Conservation (phyloP, 768 basidiomycete genomes). For the Termitomyces bulborhizus region DNA sequence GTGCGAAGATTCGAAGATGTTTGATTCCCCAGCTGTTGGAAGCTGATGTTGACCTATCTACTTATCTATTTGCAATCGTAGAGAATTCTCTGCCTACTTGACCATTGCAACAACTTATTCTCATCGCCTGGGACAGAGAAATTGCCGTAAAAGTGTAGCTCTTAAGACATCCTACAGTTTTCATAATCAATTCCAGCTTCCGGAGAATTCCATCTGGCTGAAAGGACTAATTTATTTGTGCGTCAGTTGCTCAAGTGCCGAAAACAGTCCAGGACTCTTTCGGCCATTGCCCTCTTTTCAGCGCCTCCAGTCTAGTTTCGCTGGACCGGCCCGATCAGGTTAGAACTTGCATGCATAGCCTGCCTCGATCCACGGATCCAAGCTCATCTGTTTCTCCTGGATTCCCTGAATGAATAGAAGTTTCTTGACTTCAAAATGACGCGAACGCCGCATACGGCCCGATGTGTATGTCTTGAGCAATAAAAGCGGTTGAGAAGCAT, state of each 20-base stretch:
- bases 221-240: too few relatives aligned
- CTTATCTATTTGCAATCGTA: too few relatives aligned
- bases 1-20: conserved; percentile 46
- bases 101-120: too few relatives aligned
- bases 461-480: too few relatives aligned
- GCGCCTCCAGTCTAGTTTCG: not conserved
- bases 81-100: too few relatives aligned
- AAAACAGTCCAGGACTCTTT: too few relatives aligned
- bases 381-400: not conserved
- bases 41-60: not conserved
- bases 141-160: too few relatives aligned
- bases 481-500: not conserved
- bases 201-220: too few relatives aligned
- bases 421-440: not conserved
- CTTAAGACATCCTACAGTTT: too few relatives aligned
- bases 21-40: conserved; percentile 17
- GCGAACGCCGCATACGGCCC: not conserved
- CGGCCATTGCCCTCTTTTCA: not conserved
- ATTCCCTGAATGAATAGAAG: not conserved
- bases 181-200: too few relatives aligned
- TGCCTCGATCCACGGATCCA: not conserved
- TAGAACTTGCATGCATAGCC: not conserved
- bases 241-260: too few relatives aligned
- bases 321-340: not conserved
- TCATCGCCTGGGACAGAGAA: too few relatives aligned